Evolutionary conservation across 2,329 filamentous ascomycete genomes (phyloP).

Genomic region (Trichoderma cornu-damae): DNA sequence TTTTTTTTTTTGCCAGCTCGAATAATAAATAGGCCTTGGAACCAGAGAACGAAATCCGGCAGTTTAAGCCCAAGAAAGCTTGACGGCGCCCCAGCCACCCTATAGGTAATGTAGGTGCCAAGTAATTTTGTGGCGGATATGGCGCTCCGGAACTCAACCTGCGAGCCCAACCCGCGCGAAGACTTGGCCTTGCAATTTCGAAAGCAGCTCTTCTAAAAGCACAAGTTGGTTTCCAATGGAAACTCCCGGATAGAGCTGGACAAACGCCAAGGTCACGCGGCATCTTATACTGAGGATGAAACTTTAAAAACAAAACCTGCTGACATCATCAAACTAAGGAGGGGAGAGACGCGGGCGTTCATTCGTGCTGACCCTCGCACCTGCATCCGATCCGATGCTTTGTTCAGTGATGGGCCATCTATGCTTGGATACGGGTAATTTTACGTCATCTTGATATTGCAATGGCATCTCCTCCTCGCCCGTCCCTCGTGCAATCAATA

Average conservation of each 20-base stretch:
- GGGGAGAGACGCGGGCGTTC: neutral
- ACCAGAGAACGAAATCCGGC: too few species aligned
- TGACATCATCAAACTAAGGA: conserved; percentile 13
- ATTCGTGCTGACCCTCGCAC: neutral
- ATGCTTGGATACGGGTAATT: neutral
- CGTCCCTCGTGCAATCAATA: neutral
- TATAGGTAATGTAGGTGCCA: too few species aligned
- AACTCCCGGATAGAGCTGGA: neutral
- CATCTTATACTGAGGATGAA: neutral
- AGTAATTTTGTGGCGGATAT: neutral
- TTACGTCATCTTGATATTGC: conserved; percentile 10
- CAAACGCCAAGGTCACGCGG: neutral
- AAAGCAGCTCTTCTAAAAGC: too few species aligned
- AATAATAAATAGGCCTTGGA: too few species aligned
- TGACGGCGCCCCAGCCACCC: too few species aligned
- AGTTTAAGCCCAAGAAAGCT: too few species aligned
- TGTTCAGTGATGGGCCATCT: neutral
- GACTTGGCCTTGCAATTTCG: too few species aligned
- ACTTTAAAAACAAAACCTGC: neutral
- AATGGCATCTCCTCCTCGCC: neutral
- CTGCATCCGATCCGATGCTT: neutral
- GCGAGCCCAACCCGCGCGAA: too few species aligned
- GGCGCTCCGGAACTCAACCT: too few species aligned
- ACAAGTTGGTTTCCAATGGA: too few species aligned
- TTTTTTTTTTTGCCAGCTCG: too few species aligned